phyloP scores from a whole-genome alignment of 2,329 filamentous ascomycete genomes.

The Penicillium sp. region DNA sequence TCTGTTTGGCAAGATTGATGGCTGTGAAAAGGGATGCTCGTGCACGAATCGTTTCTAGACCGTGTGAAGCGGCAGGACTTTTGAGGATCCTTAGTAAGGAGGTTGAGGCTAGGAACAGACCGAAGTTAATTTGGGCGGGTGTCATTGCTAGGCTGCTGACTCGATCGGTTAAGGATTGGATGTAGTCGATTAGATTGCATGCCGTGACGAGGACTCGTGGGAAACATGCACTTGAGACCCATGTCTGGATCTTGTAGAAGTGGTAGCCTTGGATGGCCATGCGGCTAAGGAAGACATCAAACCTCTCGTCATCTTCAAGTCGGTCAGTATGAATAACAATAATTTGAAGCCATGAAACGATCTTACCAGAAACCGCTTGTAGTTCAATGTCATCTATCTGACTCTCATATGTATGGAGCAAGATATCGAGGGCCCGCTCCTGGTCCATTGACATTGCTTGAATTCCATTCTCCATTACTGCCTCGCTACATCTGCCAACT shows the following conservation, averaged over 20 bases:
- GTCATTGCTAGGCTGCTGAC: slow-evolving; percentile 22
- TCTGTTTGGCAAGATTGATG: slow-evolving; percentile 41
- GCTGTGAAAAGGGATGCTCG: slow-evolving; percentile 36
- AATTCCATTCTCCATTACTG: slow-evolving; percentile 40
- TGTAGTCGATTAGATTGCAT: slow-evolving; percentile 32
- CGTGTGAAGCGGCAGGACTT: slow-evolving; percentile 25
- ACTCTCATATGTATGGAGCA: slow-evolving; percentile 38
- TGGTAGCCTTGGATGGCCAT: slow-evolving; percentile 38
- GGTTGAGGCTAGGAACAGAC: slow-evolving; percentile 32
- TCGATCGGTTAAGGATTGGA: slow-evolving; percentile 25
- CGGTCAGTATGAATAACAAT: neutral
- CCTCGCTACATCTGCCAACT: slow-evolving; percentile 37
- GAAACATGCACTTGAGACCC: slow-evolving; percentile 28
- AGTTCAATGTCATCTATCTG: slow-evolving; percentile 39
- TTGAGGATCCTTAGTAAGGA: slow-evolving; percentile 43
- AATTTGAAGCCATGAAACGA: too few species aligned
- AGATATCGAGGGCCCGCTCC: slow-evolving; percentile 38
- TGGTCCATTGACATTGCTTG: slow-evolving; percentile 40
- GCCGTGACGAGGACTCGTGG: slow-evolving; percentile 28
- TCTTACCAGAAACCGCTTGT: slow-evolving; percentile 33
- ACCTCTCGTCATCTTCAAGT: slow-evolving; percentile 31
- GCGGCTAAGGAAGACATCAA: slow-evolving; percentile 32
- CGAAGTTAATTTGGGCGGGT: slow-evolving; percentile 32
- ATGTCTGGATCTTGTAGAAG: slow-evolving; percentile 35
- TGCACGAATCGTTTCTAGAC: slow-evolving; percentile 37